Evolutionary conservation across 179 eudicot species (phyloP), one percentile per base, ranked within the genome.

Genomic region (Carnegiea gigantea): DNA sequence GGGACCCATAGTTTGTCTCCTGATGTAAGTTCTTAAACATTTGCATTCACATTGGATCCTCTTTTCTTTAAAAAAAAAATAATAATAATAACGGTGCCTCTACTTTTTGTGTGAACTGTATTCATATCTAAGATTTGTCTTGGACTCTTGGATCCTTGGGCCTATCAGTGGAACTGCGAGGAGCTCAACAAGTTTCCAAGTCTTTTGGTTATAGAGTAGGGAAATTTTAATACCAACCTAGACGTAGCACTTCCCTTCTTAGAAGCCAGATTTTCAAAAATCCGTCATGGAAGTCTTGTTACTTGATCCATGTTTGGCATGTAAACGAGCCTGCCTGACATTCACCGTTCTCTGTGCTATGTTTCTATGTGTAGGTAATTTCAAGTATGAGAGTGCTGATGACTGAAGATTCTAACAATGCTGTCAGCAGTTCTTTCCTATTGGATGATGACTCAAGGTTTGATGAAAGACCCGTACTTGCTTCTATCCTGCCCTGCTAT

Each of bases 361-460:
- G 49, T 11, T 77, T 26, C 26, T 23, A 28, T 57, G 38, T 54
- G 75, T 80, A 94, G 98, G 98, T 94, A 9, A 89, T 94, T 85
- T 90, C 94, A 28, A 88, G 87, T 88, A 94, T 93, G 93, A 93
- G 92, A 88, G 88, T 90, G 13, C 86, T 92, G 72, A 93, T 94
- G 98, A 90, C 97, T 1, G 97, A 94, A 86, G 97, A 94, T 85
- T 92, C 97, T 62, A 94, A 90, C 88, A 94, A 89, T 54, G 92
- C 94, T 49, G 91, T 91, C 81, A 94, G 90, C 83, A 93, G 93
- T 71, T 94, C 98, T 72, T 94, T 94, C 80, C 87, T 94, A 78
- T 88, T 94, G 80, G 98, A 93, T 68, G 98, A 93, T 76, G 98
- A 93, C 81, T 93, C 98, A 73, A 93, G 98, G 98, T 93, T 79